phyloP scores from a whole-genome alignment of 345 rosid genomes.

The Boechera stricta region DNA sequence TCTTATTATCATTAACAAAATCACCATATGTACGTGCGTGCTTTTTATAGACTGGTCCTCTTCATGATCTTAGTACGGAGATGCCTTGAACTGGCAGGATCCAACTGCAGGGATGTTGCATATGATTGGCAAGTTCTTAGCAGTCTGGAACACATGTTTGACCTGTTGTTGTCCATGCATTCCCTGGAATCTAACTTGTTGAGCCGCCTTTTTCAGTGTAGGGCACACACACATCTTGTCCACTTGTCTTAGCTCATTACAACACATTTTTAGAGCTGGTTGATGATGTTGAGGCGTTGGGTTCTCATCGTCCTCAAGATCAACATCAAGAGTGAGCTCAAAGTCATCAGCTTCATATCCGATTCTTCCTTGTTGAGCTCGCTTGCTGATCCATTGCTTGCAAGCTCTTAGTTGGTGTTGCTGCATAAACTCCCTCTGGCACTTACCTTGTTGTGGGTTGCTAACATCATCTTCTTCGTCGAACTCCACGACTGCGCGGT shows the following conservation, averaged over 20 bases:
- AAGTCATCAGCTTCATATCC: slow-evolving; percentile 33
- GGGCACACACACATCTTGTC: slow-evolving; percentile 35
- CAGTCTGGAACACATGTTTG: slow-evolving; percentile 23
- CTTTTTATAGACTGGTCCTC: too few species aligned
- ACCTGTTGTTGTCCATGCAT: slow-evolving; percentile 27
- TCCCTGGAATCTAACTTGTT: slow-evolving; percentile 13
- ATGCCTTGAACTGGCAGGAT: too few species aligned
- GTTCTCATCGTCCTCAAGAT: slow-evolving; percentile 25
- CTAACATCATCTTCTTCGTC: slow-evolving; percentile 29
- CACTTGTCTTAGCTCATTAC: slow-evolving; percentile 27
- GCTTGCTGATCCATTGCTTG: slow-evolving; percentile 39
- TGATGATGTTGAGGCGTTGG: slow-evolving; percentile 5
- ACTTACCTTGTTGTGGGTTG: slow-evolving; percentile 32
- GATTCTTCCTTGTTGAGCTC: slow-evolving; percentile 33
- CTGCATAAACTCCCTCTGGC: slow-evolving; percentile 34
- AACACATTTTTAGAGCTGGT: slow-evolving; percentile 23
- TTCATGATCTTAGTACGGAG: too few species aligned
- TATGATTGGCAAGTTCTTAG: not conserved
- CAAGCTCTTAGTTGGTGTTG: slow-evolving; percentile 51
- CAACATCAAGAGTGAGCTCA: slow-evolving; percentile 27
- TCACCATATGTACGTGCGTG: too few species aligned
- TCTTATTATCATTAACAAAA: too few species aligned
- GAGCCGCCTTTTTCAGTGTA: slow-evolving; percentile 5
- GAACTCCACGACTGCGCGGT: slow-evolving; percentile 25
- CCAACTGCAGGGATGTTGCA: too few species aligned